A percentile compares a stretch with the other conserved stretches of the same genome.
These are phyloP conservation scores for Ascochyta lentis DNA, from an alignment of 2,329 filamentous ascomycete genomes.

Conservation along the genomic window DNA sequence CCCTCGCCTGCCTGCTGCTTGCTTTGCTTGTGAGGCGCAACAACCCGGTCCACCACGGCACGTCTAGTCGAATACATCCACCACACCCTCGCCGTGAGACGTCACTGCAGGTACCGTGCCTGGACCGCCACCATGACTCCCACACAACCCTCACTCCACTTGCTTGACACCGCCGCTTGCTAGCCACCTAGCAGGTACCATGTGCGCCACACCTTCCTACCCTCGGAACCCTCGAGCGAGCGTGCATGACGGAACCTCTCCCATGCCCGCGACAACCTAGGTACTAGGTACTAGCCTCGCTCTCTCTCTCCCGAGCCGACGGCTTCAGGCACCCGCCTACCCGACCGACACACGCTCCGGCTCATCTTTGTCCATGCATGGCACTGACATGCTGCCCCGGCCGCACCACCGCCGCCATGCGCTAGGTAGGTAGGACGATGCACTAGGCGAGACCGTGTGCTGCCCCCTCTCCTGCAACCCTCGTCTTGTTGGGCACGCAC, in stretches of 20 bases:
- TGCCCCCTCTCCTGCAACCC: neutral
- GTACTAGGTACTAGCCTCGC: neutral
- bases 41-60: conserved; percentile 3
- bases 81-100: conserved; percentile 1
- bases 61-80: conserved; percentile 2
- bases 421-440: conserved; percentile 9
- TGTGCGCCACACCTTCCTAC: conserved; percentile 3
- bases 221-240: neutral
- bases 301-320: conserved; percentile 25
- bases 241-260: conserved; percentile 24
- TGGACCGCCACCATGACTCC: neutral
- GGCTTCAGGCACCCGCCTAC: conserved; percentile 10
- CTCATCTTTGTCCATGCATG: conserved; percentile 9
- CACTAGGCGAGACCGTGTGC: conserved; percentile 6
- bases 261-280: conserved; percentile 18
- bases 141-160: neutral
- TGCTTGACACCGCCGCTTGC: neutral
- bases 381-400: conserved; percentile 4
- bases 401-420: conserved; percentile 16
- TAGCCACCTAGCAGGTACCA: neutral
- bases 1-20: conserved; percentile 3
- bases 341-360: conserved; percentile 20
- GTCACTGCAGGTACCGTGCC: conserved; percentile 11
- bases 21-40: neutral
- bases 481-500: conserved; percentile 13